Evolutionary conservation across 352 stramenopile species (phyloP).

Genomic region (Thalassiosira sp.): DNA sequence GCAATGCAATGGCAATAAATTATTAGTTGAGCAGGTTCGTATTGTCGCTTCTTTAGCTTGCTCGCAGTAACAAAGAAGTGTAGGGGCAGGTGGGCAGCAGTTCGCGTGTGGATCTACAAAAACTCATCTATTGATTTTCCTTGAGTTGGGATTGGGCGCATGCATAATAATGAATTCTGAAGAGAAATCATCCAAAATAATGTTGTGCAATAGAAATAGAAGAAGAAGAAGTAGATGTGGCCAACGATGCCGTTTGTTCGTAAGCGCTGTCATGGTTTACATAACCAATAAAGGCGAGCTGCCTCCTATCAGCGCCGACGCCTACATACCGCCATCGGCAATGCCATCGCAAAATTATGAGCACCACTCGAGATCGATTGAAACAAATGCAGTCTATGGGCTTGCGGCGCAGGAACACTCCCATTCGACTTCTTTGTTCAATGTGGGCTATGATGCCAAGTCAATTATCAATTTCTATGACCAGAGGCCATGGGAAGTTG

Average conservation of each 20-base stretch:
- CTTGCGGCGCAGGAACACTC: conserved; percentile 16
- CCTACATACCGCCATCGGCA: conserved; percentile 2
- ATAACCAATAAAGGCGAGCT: neutral
- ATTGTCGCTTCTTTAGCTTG: too few relatives aligned
- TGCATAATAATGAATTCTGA: too few relatives aligned
- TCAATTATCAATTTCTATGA: conserved; percentile 76
- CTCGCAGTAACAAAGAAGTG: too few relatives aligned
- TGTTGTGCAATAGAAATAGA: too few relatives aligned
- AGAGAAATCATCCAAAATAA: too few relatives aligned
- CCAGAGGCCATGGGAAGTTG: conserved; percentile 67
- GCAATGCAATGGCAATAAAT: too few relatives aligned
- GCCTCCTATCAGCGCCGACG: conserved; percentile 2
- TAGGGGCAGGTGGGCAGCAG: too few relatives aligned
- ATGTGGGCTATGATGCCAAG: conserved; percentile 74
- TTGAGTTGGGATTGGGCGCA: too few relatives aligned
- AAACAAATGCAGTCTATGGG: conserved; percentile 11
- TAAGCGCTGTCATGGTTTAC: conserved; percentile 16
- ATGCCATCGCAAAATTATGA: neutral
- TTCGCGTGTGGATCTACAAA: too few relatives aligned
- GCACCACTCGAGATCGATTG: neutral
- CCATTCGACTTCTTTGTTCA: conserved; percentile 41
- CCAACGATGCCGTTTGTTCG: conserved; percentile 23
- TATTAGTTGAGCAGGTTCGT: too few relatives aligned
- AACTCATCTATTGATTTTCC: too few relatives aligned
- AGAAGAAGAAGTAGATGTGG: too few relatives aligned